Conservation (phyloP, 164 flowering plant genomes). For the Aristolochia californica region DNA sequence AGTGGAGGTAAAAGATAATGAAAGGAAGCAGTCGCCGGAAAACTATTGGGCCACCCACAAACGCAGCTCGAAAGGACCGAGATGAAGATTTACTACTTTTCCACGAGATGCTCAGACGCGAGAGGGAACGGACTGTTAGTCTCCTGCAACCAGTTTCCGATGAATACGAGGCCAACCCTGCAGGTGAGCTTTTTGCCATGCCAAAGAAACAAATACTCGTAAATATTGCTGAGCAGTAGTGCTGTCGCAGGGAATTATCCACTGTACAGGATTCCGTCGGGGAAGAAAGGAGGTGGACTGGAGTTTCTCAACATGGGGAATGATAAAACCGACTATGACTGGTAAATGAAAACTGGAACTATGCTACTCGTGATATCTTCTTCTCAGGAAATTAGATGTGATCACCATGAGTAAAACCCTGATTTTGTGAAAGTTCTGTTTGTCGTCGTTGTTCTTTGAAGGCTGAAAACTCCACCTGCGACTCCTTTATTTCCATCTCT, state of each 20-base stretch:
- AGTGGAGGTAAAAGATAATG: constrained; percentile 1
- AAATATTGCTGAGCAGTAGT: too few relatives aligned
- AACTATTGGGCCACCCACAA: constrained; percentile 5
- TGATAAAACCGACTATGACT: constrained; percentile 49
- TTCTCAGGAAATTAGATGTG: too few relatives aligned
- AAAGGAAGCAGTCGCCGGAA: constrained; percentile 9
- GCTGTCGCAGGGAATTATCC: constrained; percentile 20
- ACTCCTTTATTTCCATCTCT: constrained; percentile 63
- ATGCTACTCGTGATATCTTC: too few relatives aligned
- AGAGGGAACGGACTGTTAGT: constrained; percentile 26
- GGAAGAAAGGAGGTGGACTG: constrained; percentile 28
- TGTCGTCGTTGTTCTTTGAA: constrained; percentile 2
- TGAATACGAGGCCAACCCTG: constrained; percentile 29
- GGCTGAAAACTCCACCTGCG: constrained; percentile 75
- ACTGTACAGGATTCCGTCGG: constrained; percentile 32
- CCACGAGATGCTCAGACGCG: constrained; percentile 37
- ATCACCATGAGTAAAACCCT: background rate
- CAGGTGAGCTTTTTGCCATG: constrained; percentile 9
- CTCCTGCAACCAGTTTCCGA: constrained; percentile 55
- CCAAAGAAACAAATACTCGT: too few relatives aligned
- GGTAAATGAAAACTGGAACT: too few relatives aligned
- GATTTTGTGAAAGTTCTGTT: background rate
- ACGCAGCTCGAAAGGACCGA: constrained; percentile 13
- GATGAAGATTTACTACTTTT: constrained; percentile 48
- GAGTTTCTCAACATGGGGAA: constrained; percentile 23